Base-by-base conservation (phyloP, 768 basidiomycete species). In the Pulveroboletus sp. region DNA sequence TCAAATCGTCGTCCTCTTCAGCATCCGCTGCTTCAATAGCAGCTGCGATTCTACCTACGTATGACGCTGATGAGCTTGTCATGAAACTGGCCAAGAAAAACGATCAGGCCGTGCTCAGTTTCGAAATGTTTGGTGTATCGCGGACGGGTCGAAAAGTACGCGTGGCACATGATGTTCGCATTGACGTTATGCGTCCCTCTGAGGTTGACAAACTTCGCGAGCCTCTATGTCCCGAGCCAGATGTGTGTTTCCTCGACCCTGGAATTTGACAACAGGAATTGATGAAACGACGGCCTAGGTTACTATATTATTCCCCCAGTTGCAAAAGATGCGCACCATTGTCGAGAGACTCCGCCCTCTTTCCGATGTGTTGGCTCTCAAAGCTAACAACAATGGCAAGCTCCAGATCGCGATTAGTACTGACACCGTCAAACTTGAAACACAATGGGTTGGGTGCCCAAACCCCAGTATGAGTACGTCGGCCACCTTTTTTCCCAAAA, bases 1-100 rank as follows among this genome's bases (percentile, higher is more conserved):
- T 94, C n/a, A 77, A 75, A 37, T 89, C 87, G 6, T 77, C 78
- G 1, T 72, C 79, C 2, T 65, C 78, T 3, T 75, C 79, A 0
- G 72, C 80, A 13, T 69, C 72, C 0, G 64, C 77, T 0, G 67
- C 76, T 1, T 58, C 64, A 2, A 21, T 57, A 10, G 66, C 68
- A 20, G 62, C 68, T 21, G 40, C 61, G 3, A 56, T 67, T 29
- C 35, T 67, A 1, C 68, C 66, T 4, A 43, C 62, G 25, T 77
- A 76, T 43, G 80, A 82, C 32, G 71, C 75, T 6, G 82, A 82
- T 21, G 83, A 90, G 34, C 78, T 89, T 29, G 76, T 87, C 43
- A 81, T 93, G 77, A 92, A 87, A 68, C 76, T 94, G 3, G 87
- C 90, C 11, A 94, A 94, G 73, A 90, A 90, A 69, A 82, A 84